Percentiles rank a stretch among this genome's conserved stretches.
phyloP scores from a whole-genome alignment of 768 basidiomycete genomes.

The Phanerochaete sordida region DNA sequence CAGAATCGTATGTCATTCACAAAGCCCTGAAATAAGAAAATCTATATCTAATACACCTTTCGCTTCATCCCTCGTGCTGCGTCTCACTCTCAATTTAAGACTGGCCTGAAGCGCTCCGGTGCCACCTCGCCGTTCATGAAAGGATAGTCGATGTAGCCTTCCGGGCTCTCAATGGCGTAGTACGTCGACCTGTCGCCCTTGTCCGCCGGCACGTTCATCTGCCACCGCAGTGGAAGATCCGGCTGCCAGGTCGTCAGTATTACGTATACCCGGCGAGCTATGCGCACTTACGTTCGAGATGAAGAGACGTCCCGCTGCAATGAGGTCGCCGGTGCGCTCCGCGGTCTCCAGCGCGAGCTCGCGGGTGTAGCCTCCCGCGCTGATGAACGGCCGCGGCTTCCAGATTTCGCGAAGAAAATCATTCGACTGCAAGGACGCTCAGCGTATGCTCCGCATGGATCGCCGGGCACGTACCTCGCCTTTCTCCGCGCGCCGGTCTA shows the following conservation, averaged over 20 bases:
- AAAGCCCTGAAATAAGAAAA: too few relatives aligned
- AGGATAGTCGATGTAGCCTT: slow-evolving; percentile 18
- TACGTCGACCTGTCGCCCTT: slow-evolving; percentile 6
- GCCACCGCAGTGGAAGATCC: slow-evolving; percentile 15
- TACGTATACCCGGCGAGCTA: too few relatives aligned
- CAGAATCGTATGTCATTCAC: too few relatives aligned
- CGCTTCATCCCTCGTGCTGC: too few relatives aligned
- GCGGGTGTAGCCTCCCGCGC: slow-evolving; percentile 21
- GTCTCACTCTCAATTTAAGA: too few relatives aligned
- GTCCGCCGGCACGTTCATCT: slow-evolving; percentile 7
- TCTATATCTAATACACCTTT: too few relatives aligned
- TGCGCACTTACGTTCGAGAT: slow-evolving; percentile 13
- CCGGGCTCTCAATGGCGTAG: not conserved
- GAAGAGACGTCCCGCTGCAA: slow-evolving; percentile 8
- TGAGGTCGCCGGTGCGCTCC: slow-evolving; percentile 10
- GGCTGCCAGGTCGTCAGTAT: too few relatives aligned
- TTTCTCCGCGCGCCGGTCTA: slow-evolving; percentile 2
- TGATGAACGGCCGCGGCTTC: slow-evolving; percentile 16
- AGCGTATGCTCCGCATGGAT: not conserved
- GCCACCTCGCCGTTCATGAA: not conserved
- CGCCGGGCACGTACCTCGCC: slow-evolving; percentile 12
- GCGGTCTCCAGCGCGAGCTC: slow-evolving; percentile 17
- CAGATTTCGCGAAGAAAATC: slow-evolving; percentile 24
- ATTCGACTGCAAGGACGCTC: slow-evolving; percentile 10
- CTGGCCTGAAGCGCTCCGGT: not conserved